These are phyloP conservation scores for Nitzschia sp. DNA, from an alignment of 108 stramenopile species.

Conservation along the genomic window DNA sequence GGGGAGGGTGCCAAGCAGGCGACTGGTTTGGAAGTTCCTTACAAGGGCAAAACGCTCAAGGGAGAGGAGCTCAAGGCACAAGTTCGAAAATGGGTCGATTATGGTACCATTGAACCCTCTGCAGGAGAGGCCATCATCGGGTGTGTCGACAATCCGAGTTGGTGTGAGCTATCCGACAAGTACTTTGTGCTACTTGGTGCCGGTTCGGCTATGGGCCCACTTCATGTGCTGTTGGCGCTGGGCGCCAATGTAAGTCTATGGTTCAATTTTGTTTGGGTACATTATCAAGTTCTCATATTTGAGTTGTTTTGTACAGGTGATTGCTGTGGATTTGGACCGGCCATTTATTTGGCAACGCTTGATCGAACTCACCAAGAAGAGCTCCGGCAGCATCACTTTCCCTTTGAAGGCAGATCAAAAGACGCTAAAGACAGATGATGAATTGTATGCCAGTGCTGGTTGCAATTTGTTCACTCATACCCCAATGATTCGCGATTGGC, in stretches of 20 bases:
- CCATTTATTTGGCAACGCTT: conserved; percentile 90
- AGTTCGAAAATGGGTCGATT: conserved; percentile 90
- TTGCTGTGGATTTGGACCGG: conserved; percentile 95
- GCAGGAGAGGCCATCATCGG: conserved; percentile 91
- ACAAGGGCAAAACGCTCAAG: conserved; percentile 87
- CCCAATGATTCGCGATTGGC: conserved; percentile 94
- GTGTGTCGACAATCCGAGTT: conserved; percentile 81
- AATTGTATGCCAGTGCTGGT: conserved; percentile 77
- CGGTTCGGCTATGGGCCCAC: conserved; percentile 98
- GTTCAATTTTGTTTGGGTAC: too few relatives aligned
- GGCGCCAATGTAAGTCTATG: conserved; percentile 98
- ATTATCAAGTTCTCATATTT: too few relatives aligned
- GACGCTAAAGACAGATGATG: conserved; percentile 60
- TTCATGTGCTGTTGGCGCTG: conserved; percentile 87
- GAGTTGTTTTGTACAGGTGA: too few relatives aligned
- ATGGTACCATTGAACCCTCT: conserved; percentile 94
- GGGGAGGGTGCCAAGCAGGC: conserved; percentile 54
- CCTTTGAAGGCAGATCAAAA: conserved; percentile 79
- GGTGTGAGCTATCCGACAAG: conserved; percentile 85
- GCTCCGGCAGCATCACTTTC: conserved; percentile 92
- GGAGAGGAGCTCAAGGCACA: conserved; percentile 83
- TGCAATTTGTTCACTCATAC: conserved; percentile 95
- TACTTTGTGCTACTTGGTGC: conserved; percentile 98
- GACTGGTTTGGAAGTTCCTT: conserved; percentile 75
- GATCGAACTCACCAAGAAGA: conserved; percentile 77